Conservation (phyloP, 805 yeast genomes). For the Yamadazyma phyllophila region DNA sequence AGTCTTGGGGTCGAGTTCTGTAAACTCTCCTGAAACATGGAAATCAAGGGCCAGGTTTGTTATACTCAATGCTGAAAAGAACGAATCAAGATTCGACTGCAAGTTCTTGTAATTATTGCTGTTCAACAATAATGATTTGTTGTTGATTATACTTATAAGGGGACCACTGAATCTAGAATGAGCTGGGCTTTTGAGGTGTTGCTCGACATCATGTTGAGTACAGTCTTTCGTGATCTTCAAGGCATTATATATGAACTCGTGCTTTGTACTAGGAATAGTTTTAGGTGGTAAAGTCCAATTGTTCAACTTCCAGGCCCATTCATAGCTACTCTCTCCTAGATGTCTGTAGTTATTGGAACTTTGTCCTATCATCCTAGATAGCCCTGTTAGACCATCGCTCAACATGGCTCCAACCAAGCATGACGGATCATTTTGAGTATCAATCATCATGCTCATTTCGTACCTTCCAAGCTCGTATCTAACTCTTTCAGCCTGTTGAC, state of each 20-base stretch:
- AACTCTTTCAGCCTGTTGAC: conserved; percentile 33
- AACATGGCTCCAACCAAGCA: conserved; percentile 38
- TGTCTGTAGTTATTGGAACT: conserved; percentile 7
- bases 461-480: conserved; percentile 55
- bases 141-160: conserved; percentile 18
- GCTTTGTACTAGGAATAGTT: conserved; percentile 29
- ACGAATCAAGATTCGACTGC: conserved; percentile 9
- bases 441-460: conserved; percentile 39
- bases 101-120: conserved; percentile 17
- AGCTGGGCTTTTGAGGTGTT: conserved; percentile 8
- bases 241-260: conserved; percentile 50
- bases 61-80: neutral
- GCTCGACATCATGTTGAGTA: neutral
- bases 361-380: conserved; percentile 47
- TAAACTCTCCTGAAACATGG: neutral
- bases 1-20: too few relatives aligned
- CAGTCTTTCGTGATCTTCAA: conserved; percentile 40
- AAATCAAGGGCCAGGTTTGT: neutral
- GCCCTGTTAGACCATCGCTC: conserved; percentile 54
- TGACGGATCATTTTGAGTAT: conserved; percentile 5
- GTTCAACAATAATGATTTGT: conserved; percentile 11
- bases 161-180: conserved; percentile 8
- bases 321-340: conserved; percentile 31
- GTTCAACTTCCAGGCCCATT: conserved; percentile 73
- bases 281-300: conserved; percentile 73